A percentile compares a stretch with the other conserved stretches of the same genome.
Conservation (phyloP, 176 grass and related monocot genomes). For the Chloris gayana region DNA sequence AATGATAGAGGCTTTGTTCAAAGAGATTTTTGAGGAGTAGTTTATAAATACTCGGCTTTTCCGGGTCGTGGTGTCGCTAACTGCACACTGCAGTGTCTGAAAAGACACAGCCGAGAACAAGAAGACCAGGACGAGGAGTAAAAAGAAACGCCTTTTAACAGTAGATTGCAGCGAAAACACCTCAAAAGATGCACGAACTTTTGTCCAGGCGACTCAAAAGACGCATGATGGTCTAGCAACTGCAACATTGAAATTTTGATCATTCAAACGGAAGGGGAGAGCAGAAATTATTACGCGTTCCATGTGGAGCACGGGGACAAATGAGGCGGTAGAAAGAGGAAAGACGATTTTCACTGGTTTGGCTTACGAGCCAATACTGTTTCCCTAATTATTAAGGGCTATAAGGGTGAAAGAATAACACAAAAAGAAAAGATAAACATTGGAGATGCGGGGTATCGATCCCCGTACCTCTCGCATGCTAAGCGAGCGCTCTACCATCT, state of each 20-base stretch:
- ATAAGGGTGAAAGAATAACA: too few relatives aligned
- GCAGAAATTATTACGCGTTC: not conserved
- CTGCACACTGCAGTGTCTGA: not conserved
- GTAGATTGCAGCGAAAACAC: not conserved
- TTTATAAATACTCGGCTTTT: not conserved
- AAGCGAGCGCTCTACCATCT: constrained; percentile 99
- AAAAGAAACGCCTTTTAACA: not conserved
- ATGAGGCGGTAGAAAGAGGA: not conserved
- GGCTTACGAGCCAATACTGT: too few relatives aligned
- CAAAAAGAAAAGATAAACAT: not conserved
- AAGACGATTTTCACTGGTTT: not conserved
- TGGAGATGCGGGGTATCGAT: constrained; percentile 98
- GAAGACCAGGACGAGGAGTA: not conserved
- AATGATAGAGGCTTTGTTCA: constrained; percentile 10
- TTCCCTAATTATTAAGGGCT: too few relatives aligned
- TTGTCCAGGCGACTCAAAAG: not conserved
- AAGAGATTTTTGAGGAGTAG: not conserved
- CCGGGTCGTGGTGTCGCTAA: not conserved
- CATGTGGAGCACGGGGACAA: not conserved
- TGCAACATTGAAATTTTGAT: not conserved
- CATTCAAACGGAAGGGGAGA: not conserved
- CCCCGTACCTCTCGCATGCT: constrained; percentile 99
- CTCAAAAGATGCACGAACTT: constrained; percentile 19
- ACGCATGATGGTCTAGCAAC: not conserved
- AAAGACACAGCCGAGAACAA: not conserved